Percentiles rank a stretch among this genome's conserved stretches.
These are phyloP conservation scores for Paratinospora sagittata DNA, from an alignment of 164 flowering plant genomes.

Conservation along the genomic window DNA sequence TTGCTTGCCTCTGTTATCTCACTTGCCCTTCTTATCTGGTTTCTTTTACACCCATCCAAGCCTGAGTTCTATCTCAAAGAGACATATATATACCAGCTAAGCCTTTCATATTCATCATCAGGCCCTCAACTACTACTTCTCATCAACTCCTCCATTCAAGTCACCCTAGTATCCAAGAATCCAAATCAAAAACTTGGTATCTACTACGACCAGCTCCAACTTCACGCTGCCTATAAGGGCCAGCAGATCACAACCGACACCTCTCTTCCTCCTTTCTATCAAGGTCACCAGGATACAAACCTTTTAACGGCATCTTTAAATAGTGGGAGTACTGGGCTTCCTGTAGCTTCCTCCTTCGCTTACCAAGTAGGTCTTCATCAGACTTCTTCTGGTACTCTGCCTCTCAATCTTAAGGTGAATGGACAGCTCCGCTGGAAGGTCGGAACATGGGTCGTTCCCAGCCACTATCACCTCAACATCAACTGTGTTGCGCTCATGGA, in stretches of 20 bases:
- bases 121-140: conserved; percentile 19
- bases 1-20: conserved; percentile 18
- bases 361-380: conserved; percentile 44
- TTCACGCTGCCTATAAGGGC: conserved; percentile 25
- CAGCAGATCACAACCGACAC: conserved; percentile 21
- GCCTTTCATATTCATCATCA: conserved; percentile 13
- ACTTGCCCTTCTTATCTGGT: conserved; percentile 19
- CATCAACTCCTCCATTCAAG: conserved; percentile 27
- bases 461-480: conserved; percentile 37
- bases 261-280: conserved; percentile 27
- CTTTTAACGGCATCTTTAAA: conserved; percentile 17
- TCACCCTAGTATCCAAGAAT: conserved; percentile 26
- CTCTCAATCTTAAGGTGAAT: conserved; percentile 34
- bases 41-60: conserved; percentile 27
- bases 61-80: conserved; percentile 28
- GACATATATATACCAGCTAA: conserved; percentile 23
- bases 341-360: conserved; percentile 45
- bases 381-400: conserved; percentile 31
- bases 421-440: conserved; percentile 66
- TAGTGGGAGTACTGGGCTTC: conserved; percentile 28
- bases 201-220: conserved; percentile 25
- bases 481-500: conserved; percentile 30
- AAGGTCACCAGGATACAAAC: conserved; percentile 25
- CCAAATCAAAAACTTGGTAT: conserved; percentile 28
- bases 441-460: conserved; percentile 64